Evolutionary conservation across 495 filamentous ascomycete species (phyloP), one percentile per base, ranked within the genome.

Genomic region (Neurospora tetraspora): DNA sequence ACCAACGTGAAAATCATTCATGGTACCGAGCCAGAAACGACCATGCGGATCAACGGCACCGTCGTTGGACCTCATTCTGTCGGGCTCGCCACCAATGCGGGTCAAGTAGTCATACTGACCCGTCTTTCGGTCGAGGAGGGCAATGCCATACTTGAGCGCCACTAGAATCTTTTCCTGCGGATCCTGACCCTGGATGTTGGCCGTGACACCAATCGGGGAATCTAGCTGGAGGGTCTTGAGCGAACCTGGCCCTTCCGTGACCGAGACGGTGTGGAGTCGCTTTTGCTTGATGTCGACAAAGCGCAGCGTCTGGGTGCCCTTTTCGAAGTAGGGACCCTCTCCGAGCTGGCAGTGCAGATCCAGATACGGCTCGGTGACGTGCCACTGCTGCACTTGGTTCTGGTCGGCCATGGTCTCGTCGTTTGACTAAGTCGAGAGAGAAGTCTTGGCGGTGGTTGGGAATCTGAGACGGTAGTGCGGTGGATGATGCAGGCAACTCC

Each of bases 271-370:
- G 82, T 96, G 94, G 47, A 97, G 79, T 74, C 90, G 88, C 78
- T 91, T 85, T 73, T 92, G 88, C 81, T 90, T 92, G 81, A 97
- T 96, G 83, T 98, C 94, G 73, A 97, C 89, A 81, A 96, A 97
- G 74, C 94, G 92, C 45, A 97, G 88, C 73, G 88, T 88, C 75
- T 93, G 87, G 47, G 86, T 89, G 31, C 81, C 81, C 37, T 85
- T 79, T 77, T 96, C 92, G 81, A 91, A 92, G 83, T 88, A 94
- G 16, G 94, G 94, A 2, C 89, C 95, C 83, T 97, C 94, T 72
- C 93, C 92, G 37, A 97, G 85, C 16, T 83, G 85, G 79, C 92
- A 94, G 70, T 91, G 84, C 71, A 91, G 83, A 73, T 91, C 82
- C 65, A 97, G 81, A 82, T 91, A 97, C 34, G 94, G 93, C 89